Base-by-base conservation (phyloP, 345 rosid genomes). In the Nephelium lappaceum region DNA sequence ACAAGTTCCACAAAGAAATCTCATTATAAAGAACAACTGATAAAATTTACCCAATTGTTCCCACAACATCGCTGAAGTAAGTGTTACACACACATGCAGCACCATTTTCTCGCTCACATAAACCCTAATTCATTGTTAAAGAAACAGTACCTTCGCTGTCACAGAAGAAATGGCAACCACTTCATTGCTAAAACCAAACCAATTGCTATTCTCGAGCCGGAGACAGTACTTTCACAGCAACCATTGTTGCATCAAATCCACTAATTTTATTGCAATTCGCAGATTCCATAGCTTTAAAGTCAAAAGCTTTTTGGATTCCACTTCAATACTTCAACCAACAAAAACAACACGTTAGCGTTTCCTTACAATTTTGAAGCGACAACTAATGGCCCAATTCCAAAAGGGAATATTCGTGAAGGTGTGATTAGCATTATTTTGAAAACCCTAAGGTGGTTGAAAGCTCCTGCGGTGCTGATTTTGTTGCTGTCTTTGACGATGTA, bases 121-220 rank as follows among this genome's bases (percentile, higher is more conserved):
- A 36, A 31, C 43, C 43, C 43, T 36, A 65, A 31, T n/a, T 49
- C 69, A 23, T 43, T 9, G 7, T 18, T 11, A 18, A 69, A 43
- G n/a, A 45, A 23, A 69, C 36, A 31, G 36, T 31, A 23, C 4
- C 38, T 4, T 10, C 3, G 72, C n/a, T 53, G n/a, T 31, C 39
- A 3, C 25, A 2, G 38, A 38, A 71, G 36, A 38, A 43, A 58
- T 73, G 67, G 53, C 49, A 23, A 55, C 67, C 76, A 39, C 39
- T 10, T 60, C n/a, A 14, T 73, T 73, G 18, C 11, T 61, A 21
- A 61, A 23, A 61, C 12, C 24, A 58, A 73, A 73, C 15, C 76
- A 31, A 21, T n/a, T 39, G 14, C 4, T 11, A 2, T 3, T 41
- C 9, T 58, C 49, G 12, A 62, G 14, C 23, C 25, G 38, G 15